Conservation (phyloP, 208 protist species). For the Tetramitus jugosus region DNA sequence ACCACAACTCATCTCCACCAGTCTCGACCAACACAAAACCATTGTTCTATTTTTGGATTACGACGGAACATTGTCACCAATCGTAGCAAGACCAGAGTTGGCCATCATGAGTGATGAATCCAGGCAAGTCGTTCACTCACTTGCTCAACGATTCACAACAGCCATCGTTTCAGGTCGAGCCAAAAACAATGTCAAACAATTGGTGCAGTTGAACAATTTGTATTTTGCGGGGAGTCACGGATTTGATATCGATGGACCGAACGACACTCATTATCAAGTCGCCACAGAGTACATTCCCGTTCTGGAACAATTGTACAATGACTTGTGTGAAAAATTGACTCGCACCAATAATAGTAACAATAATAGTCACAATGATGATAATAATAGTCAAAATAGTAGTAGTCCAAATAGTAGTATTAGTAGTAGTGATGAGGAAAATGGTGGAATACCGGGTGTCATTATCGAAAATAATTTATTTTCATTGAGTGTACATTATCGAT, state of each 20-base stretch:
- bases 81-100: not conserved
- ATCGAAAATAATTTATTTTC: conserved; percentile 26
- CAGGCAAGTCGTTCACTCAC: not conserved
- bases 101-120: not conserved
- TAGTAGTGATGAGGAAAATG: not conserved
- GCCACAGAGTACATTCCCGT: conserved; percentile 4
- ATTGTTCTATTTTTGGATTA: conserved; percentile 22
- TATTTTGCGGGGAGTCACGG: conserved; percentile 24
- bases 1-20: too few species aligned
- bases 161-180: conserved; percentile 17
- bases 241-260: conserved; percentile 15
- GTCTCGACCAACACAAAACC: not conserved
- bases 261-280: not conserved
- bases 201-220: not conserved
- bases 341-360: not conserved
- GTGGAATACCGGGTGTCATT: conserved; percentile 15
- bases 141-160: not conserved
- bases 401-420: too few species aligned
- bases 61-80: conserved; percentile 21
- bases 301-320: not conserved
- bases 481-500: conserved; percentile 13
- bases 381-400: too few species aligned
- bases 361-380: too few species aligned
- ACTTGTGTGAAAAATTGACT: not conserved
- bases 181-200: not conserved